Percentiles rank a stretch among this genome's conserved stretches.
phyloP scores from a whole-genome alignment of 192 early-diverging fungal species.

The Backusella australiensis region DNA sequence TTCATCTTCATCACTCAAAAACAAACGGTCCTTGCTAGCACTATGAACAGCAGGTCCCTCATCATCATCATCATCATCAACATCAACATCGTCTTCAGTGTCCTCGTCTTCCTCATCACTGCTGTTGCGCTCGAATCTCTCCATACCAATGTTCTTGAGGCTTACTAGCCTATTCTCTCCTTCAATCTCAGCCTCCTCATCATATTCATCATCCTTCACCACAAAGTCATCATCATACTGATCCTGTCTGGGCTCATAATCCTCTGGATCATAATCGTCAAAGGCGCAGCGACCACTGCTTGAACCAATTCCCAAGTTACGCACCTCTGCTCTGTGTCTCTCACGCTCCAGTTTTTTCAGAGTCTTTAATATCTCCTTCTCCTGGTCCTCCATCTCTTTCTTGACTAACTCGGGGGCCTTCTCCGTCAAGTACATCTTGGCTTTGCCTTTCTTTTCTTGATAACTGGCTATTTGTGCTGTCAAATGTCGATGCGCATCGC shows the following conservation, averaged over 20 bases:
- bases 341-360: conserved; percentile 48
- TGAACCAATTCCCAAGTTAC: conserved; percentile 23
- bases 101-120: conserved; percentile 33
- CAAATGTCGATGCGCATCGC: conserved; percentile 62
- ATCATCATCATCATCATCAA: conserved; percentile 6
- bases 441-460: conserved; percentile 60
- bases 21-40: conserved; percentile 16
- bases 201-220: conserved; percentile 52
- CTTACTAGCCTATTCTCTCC: conserved; percentile 30
- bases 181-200: conserved; percentile 36
- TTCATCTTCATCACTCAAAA: conserved; percentile 36
- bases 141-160: conserved; percentile 26
- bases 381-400: conserved; percentile 56
- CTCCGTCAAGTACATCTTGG: conserved; percentile 62
- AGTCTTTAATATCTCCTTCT: conserved; percentile 57
- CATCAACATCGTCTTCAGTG: conserved; percentile 24
- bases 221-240: conserved; percentile 54
- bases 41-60: background rate
- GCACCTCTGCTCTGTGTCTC: conserved; percentile 30
- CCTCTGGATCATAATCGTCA: conserved; percentile 41
- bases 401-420: conserved; percentile 65
- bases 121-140: conserved; percentile 19
- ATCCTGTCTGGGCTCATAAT: conserved; percentile 13
- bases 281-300: conserved; percentile 38
- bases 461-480: conserved; percentile 63